These are phyloP conservation scores for Fusarium oligoseptatum DNA, from an alignment of 2,329 filamentous ascomycete species.

Conservation along the genomic window DNA sequence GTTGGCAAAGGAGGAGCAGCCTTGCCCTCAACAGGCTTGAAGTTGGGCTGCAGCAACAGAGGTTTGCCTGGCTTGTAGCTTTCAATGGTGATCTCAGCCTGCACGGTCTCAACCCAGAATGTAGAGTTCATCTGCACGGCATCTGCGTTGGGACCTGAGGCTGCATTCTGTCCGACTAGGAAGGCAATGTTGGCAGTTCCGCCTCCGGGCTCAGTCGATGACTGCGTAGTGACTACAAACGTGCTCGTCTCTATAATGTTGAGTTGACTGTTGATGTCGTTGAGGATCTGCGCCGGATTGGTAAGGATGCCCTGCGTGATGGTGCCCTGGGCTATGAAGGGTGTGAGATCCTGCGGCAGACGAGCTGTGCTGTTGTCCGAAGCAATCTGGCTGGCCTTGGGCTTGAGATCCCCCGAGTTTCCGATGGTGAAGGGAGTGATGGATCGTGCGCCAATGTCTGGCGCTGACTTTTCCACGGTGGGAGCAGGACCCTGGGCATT, in stretches of 20 bases:
- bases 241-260: conserved; percentile 11
- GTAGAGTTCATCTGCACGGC: conserved; percentile 10
- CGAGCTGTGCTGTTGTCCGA: background rate
- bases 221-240: background rate
- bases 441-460: background rate
- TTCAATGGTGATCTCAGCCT: conserved; percentile 4
- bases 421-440: conserved; percentile 16
- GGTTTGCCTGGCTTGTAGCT: background rate
- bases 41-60: conserved; percentile 2
- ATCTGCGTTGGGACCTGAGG: background rate
- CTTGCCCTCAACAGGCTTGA: background rate
- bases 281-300: conserved; percentile 10
- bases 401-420: background rate
- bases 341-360: conserved; percentile 5
- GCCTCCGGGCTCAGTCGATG: background rate
- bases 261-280: conserved; percentile 18
- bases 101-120: conserved; percentile 6
- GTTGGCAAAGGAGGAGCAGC: conserved; percentile 3
- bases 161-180: background rate
- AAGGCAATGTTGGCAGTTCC: conserved; percentile 18
- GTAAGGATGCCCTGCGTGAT: conserved; percentile 10
- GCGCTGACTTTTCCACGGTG: background rate
- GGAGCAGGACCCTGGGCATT: conserved; percentile 9
- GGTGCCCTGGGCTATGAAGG: background rate
- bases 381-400: background rate